Base-by-base conservation (phyloP, 163 green algal species). In the Scenedesmus sp. region DNA sequence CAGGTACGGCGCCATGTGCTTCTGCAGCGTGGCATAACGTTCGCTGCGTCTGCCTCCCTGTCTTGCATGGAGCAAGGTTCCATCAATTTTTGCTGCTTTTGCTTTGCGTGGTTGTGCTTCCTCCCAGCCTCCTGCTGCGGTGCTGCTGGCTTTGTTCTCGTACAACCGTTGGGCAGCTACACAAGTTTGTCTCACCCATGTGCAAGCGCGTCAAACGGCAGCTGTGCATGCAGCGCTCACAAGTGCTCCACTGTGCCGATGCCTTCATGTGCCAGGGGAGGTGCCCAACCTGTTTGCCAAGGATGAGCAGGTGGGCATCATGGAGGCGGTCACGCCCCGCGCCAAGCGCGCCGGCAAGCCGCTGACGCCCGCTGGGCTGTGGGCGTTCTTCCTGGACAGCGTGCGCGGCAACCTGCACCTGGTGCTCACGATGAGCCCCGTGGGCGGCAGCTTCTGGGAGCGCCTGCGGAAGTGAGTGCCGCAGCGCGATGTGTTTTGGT, bases 301-400 rank as follows among this genome's bases (percentile, higher is more conserved):
- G 83, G 94, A 96, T 87, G 95, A 98, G 92, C 46, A 98, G 53
- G 94, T 97, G 65, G 91, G 82, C 51, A 98, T 99, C 83, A 95
- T 98, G 85, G 96, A 98, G 93, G 94, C 91, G 46, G 93, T 98
- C 37, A 95, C 92, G 7, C 51, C 83, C 2, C 93, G 93, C 40
- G 96, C 96, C 51, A 97, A 97, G 91, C 88, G 89, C 20, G 94
- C 94, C 16, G 96, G 95, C 83, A 90, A 83, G 83, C 68, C 91
- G 30, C 84, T 93, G 61, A 91, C 59, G 22, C 94, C 93, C 40
- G 85, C 90, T 37, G 91, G 94, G 51, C 90, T 96, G 89, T 96
- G 94, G 92, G 86, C 89, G 4, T 97, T 94, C 93, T 98, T 98
- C 93, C 83, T 96, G 46, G 93, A 95, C 94, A 94, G 94, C 89